These are phyloP conservation scores for Beauveria sp. DNA, from an alignment of 2,329 filamentous ascomycete species.

Conservation along the genomic window DNA sequence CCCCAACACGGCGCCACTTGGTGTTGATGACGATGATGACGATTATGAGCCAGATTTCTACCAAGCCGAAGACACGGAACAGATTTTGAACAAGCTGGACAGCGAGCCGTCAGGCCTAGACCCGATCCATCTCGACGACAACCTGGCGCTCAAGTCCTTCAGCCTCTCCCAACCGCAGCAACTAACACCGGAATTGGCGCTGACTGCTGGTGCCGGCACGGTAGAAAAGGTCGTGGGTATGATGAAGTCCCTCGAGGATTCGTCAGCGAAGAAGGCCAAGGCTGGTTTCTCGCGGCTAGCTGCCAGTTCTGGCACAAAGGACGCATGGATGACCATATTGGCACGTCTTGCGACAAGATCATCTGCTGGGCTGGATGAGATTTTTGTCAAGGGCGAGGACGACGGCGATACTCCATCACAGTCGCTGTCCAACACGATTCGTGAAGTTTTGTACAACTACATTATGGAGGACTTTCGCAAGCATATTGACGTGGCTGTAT, in stretches of 20 bases:
- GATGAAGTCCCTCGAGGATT: constrained; percentile 65
- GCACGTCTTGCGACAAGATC: constrained; percentile 78
- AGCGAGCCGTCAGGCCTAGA: constrained; percentile 49
- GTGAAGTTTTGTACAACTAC: constrained; percentile 75
- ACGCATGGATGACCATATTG: constrained; percentile 86
- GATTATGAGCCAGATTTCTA: constrained; percentile 89
- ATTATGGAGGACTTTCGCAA: constrained; percentile 86
- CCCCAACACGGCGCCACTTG: constrained; percentile 52
- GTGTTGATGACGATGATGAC: constrained; percentile 70
- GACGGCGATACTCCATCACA: constrained; percentile 21
- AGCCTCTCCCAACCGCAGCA: constrained; percentile 69
- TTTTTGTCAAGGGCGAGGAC: constrained; percentile 50
- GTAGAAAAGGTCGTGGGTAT: constrained; percentile 72
- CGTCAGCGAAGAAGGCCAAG: constrained; percentile 52
- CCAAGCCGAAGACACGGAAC: constrained; percentile 67
- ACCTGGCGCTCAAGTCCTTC: constrained; percentile 69
- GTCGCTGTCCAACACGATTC: constrained; percentile 60
- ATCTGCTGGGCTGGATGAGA: constrained; percentile 59
- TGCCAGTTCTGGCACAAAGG: constrained; percentile 73
- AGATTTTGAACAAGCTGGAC: constrained; percentile 71
- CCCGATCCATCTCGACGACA: constrained; percentile 24
- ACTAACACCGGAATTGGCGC: constrained; percentile 62
- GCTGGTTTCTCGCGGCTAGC: constrained; percentile 77
- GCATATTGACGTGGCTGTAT: constrained; percentile 82
- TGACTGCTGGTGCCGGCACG: constrained; percentile 67